phyloP scores from a whole-genome alignment of 495 filamentous ascomycete genomes.

The Aspergillus diversus region DNA sequence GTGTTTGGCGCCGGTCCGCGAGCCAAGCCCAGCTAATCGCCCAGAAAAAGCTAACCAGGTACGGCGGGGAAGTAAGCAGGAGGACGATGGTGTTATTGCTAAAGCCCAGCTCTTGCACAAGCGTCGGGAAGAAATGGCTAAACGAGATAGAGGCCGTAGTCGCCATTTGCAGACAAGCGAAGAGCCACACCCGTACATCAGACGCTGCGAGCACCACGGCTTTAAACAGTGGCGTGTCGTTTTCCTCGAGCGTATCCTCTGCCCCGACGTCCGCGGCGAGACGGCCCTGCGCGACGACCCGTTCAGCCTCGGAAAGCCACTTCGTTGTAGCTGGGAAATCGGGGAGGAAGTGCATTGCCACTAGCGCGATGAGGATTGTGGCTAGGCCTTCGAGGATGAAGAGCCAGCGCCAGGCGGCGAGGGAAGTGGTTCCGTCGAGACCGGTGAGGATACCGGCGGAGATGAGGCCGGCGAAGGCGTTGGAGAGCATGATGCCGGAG shows the following conservation, averaged over 20 bases:
- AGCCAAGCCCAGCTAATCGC: background rate
- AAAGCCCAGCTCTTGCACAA: background rate
- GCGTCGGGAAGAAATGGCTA: constrained; percentile 1
- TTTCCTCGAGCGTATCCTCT: constrained; percentile 49
- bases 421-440: constrained; percentile 54
- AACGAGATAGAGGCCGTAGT: constrained; percentile 1
- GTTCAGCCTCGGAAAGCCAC: constrained; percentile 69
- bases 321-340: constrained; percentile 72
- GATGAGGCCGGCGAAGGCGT: constrained; percentile 65
- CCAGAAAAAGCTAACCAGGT: background rate
- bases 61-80: background rate
- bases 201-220: constrained; percentile 19
- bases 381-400: constrained; percentile 67
- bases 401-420: constrained; percentile 67
- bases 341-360: constrained; percentile 65
- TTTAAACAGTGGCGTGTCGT: constrained; percentile 18
- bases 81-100: background rate
- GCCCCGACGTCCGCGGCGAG: constrained; percentile 72
- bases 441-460: constrained; percentile 46
- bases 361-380: constrained; percentile 54
- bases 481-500: constrained; percentile 59
- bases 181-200: background rate
- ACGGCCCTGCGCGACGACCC: constrained; percentile 63
- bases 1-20: background rate
- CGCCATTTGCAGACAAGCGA: background rate